Evolutionary conservation across 2,329 filamentous ascomycete species (phyloP).

Genomic region (Camillea tinctor): DNA sequence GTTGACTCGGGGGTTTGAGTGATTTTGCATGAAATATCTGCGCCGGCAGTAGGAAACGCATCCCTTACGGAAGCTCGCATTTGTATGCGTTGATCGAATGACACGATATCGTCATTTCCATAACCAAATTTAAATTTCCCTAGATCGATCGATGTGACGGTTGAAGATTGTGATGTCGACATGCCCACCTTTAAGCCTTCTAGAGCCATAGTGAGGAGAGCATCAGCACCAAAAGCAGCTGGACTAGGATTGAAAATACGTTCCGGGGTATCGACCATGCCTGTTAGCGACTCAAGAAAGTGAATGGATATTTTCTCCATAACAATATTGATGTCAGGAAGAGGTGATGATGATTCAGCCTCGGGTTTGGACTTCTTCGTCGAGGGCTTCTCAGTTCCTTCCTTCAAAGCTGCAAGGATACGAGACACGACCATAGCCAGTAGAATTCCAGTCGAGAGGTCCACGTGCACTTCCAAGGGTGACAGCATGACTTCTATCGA

Average conservation of each 20-base stretch:
- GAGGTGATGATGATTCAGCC: slow-evolving; percentile 19
- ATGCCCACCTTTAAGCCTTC: slow-evolving; percentile 41
- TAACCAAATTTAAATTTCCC: slow-evolving; percentile 64
- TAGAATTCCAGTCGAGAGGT: slow-evolving; percentile 56
- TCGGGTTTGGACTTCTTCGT: slow-evolving; percentile 12
- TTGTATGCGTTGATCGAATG: slow-evolving; percentile 57
- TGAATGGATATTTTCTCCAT: slow-evolving; percentile 52
- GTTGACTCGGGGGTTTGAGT: slow-evolving; percentile 43
- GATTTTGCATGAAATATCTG: slow-evolving; percentile 57
- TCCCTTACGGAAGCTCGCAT: slow-evolving; percentile 61
- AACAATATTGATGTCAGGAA: slow-evolving; percentile 44
- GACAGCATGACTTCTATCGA: slow-evolving; percentile 51
- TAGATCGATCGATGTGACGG: slow-evolving; percentile 44
- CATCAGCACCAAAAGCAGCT: slow-evolving; percentile 45
- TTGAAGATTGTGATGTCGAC: slow-evolving; percentile 26
- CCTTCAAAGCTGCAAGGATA: slow-evolving; percentile 46
- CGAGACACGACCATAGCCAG: slow-evolving; percentile 51
- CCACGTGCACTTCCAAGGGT: slow-evolving; percentile 52
- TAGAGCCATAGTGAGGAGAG: slow-evolving; percentile 52
- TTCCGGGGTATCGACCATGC: slow-evolving; percentile 50
- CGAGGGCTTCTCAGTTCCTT: slow-evolving; percentile 17
- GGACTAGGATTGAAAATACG: slow-evolving; percentile 42
- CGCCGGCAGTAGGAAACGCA: slow-evolving; percentile 54
- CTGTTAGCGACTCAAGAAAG: slow-evolving; percentile 54
- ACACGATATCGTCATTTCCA: slow-evolving; percentile 60